A percentile compares a stretch with the other conserved stretches of the same genome.
Evolutionary conservation across 1,139 yeast genomes (phyloP).

Genomic region (Debaryomycetaceae sp.): DNA sequence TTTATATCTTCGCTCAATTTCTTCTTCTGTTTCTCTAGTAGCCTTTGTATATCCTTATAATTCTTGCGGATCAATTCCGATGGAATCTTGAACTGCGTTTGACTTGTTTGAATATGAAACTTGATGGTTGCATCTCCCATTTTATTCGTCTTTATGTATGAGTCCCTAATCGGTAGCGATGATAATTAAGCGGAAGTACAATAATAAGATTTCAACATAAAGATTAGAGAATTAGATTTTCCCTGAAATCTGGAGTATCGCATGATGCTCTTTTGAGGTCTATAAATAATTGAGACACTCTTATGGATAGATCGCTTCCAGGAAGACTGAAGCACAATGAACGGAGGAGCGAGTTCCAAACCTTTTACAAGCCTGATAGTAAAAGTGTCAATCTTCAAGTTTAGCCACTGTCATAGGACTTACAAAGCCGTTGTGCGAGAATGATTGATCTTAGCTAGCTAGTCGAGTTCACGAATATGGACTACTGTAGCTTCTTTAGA

Average conservation of each 20-base stretch:
- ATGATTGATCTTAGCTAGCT: too few relatives aligned
- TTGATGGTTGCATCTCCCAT: slow-evolving; percentile 43
- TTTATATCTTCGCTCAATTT: slow-evolving; percentile 37
- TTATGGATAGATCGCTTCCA: background rate
- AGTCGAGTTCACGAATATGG: too few relatives aligned
- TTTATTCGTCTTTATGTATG: background rate
- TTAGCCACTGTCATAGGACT: too few relatives aligned
- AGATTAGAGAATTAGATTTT: background rate
- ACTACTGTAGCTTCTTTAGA: too few relatives aligned
- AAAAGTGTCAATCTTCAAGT: too few relatives aligned
- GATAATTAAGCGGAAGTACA: too few relatives aligned
- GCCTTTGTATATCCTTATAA: slow-evolving; percentile 52
- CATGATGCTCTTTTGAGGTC: background rate
- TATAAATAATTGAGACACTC: background rate
- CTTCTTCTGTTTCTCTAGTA: slow-evolving; percentile 53
- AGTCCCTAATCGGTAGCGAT: background rate
- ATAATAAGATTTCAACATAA: too few relatives aligned
- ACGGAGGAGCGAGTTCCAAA: too few relatives aligned
- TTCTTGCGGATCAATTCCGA: slow-evolving; percentile 57
- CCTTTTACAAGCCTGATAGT: too few relatives aligned
- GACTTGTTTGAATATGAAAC: slow-evolving; percentile 42
- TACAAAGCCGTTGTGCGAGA: too few relatives aligned
- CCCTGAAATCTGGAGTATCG: background rate
- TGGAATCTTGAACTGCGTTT: slow-evolving; percentile 59
- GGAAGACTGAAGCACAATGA: too few relatives aligned